Evolutionary conservation across 2,329 filamentous ascomycete genomes (phyloP), one percentile per base, ranked within the genome.

Genomic region (Fusarium buxicola): DNA sequence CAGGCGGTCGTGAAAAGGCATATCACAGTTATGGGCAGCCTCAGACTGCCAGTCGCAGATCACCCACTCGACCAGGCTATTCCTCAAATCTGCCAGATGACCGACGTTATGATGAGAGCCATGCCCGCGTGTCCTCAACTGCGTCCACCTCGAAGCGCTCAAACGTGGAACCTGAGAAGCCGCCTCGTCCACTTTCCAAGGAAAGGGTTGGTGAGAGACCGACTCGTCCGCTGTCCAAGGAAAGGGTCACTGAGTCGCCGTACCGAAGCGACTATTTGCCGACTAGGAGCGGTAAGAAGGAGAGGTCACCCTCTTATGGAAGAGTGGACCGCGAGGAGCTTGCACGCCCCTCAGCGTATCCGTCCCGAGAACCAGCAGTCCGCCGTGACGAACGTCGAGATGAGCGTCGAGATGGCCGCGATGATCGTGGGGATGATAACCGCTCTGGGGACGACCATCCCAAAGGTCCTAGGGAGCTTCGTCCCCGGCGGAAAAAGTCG

Each of bases 1-100:
- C 76, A 10, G 74, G 74, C 4, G 76, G 80, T 5, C 77, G 81
- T 3, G 81, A 84, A 34, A 77, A 79, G 48, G 67, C 72, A 0
- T 82, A 82, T 47, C 75, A 77, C 56, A 68, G 60, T n/a, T 68
- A 72, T 51, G 62, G 56, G 5, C 61, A 63, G 13, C 47, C 65
- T 27, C 60, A 66, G 15, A 44, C 48, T 28, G 41, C 55, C 28
- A 58, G 40, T 44, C 64, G 55, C 8, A 65, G 63, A 30, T 70
- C 72, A n/a, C 72, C 72, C 15, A 70, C 66, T 21, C 75, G 73
- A 30, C 75, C 70, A 60, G 74, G 62, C 49, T 74, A 69, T 34
- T 66, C 41, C 30, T 62, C 65, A 54, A 74, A 62, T 43, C 71
- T 70, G 34, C 71, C 55, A 39, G 69, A 65, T 40, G 73, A 74